A percentile compares a stretch with the other conserved stretches of the same genome.
These are phyloP conservation scores for Neopestalotiopsis sp. DNA, from an alignment of 2,329 filamentous ascomycete genomes.

Conservation along the genomic window DNA sequence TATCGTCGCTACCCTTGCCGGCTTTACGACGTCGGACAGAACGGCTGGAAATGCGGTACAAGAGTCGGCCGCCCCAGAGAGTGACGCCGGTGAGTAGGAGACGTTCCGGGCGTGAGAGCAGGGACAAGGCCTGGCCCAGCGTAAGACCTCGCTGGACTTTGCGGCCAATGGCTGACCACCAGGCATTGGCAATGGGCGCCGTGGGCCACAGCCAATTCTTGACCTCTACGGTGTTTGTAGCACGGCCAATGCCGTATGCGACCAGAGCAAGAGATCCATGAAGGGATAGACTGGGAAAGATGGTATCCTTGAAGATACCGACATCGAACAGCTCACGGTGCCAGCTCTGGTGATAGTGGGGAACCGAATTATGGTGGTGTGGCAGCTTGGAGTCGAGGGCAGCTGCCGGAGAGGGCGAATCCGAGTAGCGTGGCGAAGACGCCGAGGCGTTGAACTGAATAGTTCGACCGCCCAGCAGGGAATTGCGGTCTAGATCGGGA, in stretches of 20 bases:
- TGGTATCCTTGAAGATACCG: conserved; percentile 22
- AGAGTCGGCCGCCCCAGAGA: conserved; percentile 60
- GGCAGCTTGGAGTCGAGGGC: conserved; percentile 3
- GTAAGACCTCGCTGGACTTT: conserved; percentile 51
- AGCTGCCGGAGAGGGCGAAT: conserved; percentile 4
- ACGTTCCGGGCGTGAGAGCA: conserved; percentile 58
- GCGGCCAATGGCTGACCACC: conserved; percentile 64
- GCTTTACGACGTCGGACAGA: conserved; percentile 43
- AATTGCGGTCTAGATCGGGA: conserved; percentile 15
- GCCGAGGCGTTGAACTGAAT: conserved; percentile 17
- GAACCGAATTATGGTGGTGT: conserved; percentile 8
- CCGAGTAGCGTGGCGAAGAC: conserved; percentile 3
- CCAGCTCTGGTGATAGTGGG: conserved; percentile 16
- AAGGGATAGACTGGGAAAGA: conserved; percentile 20
- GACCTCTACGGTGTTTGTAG: conserved; percentile 59
- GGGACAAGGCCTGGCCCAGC: conserved; percentile 48
- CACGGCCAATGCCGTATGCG: conserved; percentile 55
- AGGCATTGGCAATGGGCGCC: conserved; percentile 60
- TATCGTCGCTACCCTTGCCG: conserved; percentile 53
- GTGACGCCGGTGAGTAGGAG: conserved; percentile 61
- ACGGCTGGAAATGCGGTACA: conserved; percentile 57
- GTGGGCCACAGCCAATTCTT: conserved; percentile 66
- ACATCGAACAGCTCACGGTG: conserved; percentile 22
- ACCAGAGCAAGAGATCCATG: conserved; percentile 27
- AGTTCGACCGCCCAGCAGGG: conserved; percentile 13